Evolutionary conservation across 257 asterid genomes (phyloP).

Genomic region (Solanum dulcamara): DNA sequence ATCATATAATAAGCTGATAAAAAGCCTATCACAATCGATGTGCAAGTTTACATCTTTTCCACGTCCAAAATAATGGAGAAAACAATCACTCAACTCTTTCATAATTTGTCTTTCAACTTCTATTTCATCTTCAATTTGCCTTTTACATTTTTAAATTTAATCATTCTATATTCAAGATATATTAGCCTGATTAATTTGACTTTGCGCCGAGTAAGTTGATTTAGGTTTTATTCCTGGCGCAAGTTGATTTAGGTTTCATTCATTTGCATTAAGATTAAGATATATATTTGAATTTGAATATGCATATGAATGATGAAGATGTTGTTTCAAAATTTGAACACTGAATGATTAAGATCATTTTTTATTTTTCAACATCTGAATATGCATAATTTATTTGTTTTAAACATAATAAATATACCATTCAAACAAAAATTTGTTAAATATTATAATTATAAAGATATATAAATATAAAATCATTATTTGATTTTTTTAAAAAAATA

Average conservation of each 20-base stretch:
- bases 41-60: background rate
- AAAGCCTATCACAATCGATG: background rate
- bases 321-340: too few relatives aligned
- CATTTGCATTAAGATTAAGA: background rate
- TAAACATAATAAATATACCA: too few relatives aligned
- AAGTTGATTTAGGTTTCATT: background rate
- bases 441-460: too few relatives aligned
- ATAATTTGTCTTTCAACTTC: background rate
- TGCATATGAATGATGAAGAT: too few relatives aligned
- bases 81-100: background rate
- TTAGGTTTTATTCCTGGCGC: background rate
- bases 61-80: background rate
- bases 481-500: too few relatives aligned
- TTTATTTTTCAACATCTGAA: too few relatives aligned
- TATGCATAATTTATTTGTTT: too few relatives aligned
- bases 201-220: accelerated
- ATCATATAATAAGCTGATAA: background rate
- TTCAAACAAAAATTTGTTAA: too few relatives aligned
- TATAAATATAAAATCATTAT: too few relatives aligned
- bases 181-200: accelerated
- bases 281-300: background rate
- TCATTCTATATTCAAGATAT: background rate
- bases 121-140: background rate
- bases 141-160: background rate
- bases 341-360: too few relatives aligned